Conservation (phyloP, 2,329 filamentous ascomycete species). For the Blastomyces parvus region DNA sequence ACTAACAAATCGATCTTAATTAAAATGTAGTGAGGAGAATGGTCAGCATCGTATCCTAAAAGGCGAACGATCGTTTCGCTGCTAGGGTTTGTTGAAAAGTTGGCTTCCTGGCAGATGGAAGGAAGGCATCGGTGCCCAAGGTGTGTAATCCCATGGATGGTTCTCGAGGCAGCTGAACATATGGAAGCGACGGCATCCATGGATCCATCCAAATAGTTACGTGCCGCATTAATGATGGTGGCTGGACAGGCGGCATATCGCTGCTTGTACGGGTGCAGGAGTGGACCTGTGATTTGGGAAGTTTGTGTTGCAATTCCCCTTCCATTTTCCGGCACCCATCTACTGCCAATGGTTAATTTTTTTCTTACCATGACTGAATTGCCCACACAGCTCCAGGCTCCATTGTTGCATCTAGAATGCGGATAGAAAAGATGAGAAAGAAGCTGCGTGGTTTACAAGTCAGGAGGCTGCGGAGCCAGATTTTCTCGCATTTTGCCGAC, state of each 20-base stretch:
- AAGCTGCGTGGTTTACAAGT: neutral
- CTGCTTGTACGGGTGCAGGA: neutral
- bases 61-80: neutral
- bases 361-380: neutral
- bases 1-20: neutral
- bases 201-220: neutral
- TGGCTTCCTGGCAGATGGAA: neutral
- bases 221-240: neutral
- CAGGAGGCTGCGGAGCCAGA: neutral
- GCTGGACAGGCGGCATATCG: neutral
- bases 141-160: neutral
- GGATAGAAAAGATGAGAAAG: neutral
- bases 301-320: neutral
- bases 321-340: neutral
- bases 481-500: neutral
- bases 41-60: neutral
- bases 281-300: neutral
- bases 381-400: neutral
- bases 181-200: neutral
- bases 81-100: neutral
- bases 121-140: neutral
- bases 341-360: neutral
- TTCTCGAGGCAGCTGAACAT: neutral
- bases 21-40: neutral
- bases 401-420: neutral